Evolutionary conservation across 305 asterid genomes (phyloP).

Genomic region (Fraxinus xanthoxyloides): DNA sequence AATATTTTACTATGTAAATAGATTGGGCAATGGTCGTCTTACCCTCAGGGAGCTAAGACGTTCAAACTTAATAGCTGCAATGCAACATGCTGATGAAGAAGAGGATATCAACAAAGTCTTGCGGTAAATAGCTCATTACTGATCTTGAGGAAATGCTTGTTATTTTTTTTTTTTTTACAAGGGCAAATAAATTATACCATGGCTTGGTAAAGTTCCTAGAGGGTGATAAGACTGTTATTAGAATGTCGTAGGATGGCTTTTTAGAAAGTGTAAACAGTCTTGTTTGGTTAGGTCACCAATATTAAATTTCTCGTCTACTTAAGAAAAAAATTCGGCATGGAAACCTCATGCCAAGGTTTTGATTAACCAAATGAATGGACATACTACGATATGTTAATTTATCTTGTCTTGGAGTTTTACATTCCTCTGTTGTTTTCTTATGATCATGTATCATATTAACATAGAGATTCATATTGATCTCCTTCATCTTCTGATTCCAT

Average conservation of each 20-base stretch:
- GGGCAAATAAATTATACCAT: slow-evolving; percentile 6
- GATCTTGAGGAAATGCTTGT: slow-evolving; percentile 8
- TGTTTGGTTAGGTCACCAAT: neutral
- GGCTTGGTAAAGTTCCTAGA: slow-evolving; percentile 5
- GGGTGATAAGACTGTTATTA: neutral
- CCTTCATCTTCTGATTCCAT: neutral
- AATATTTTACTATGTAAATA: slow-evolving; percentile 96
- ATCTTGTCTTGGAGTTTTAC: neutral
- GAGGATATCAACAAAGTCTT: slow-evolving; percentile 97
- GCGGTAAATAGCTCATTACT: slow-evolving; percentile 48
- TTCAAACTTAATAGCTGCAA: slow-evolving; percentile 60
- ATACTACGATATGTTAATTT: neutral
- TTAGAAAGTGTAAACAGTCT: neutral
- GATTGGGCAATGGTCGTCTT: slow-evolving; percentile 85
- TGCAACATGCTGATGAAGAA: slow-evolving; percentile 75
- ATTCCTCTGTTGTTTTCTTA: neutral
- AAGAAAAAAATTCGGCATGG: neutral
- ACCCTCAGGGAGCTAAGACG: slow-evolving; percentile 92
- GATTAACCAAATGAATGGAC: slow-evolving; percentile 7
- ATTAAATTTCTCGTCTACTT: neutral
- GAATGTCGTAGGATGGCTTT: neutral
- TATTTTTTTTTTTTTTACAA: slow-evolving; percentile 2
- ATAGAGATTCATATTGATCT: neutral
- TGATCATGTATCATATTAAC: neutral
- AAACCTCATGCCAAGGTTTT: neutral